Conservation (phyloP, 257 asterid species). For the Gentiana macrophylla region DNA sequence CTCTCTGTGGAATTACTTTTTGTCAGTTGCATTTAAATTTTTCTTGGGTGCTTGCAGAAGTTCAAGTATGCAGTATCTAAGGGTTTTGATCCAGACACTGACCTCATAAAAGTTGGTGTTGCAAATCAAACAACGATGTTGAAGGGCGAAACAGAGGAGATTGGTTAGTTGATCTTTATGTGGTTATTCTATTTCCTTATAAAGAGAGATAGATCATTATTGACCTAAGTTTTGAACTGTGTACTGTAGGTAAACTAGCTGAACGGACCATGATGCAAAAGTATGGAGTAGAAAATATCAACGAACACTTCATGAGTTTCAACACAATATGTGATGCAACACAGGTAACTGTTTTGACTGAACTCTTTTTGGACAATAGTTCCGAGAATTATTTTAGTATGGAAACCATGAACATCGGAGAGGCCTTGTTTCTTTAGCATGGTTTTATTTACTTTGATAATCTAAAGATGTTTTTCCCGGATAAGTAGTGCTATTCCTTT, state of each 20-base stretch:
- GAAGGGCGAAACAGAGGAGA: constrained; percentile 98
- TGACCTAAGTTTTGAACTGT: constrained; percentile 7
- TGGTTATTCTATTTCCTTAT: constrained; percentile 7
- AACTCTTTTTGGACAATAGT: too few relatives aligned
- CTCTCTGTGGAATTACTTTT: not conserved
- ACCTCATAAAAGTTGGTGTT: constrained; percentile 80
- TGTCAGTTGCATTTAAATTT: constrained; percentile 14
- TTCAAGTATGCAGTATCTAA: constrained; percentile 69
- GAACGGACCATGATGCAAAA: constrained; percentile 88
- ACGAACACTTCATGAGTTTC: constrained; percentile 84
- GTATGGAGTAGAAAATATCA: constrained; percentile 77
- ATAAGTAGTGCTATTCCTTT: too few relatives aligned
- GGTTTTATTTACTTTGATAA: too few relatives aligned
- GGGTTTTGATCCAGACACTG: constrained; percentile 86
- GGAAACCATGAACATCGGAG: too few relatives aligned
- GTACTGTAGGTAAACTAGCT: constrained; percentile 31
- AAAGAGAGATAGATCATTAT: not conserved
- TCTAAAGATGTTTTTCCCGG: too few relatives aligned
- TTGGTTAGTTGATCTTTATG: constrained; percentile 39
- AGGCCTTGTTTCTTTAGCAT: too few relatives aligned
- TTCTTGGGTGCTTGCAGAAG: constrained; percentile 47
- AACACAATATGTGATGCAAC: constrained; percentile 99
- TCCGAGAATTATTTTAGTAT: too few relatives aligned
- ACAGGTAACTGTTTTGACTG: constrained; percentile 40
- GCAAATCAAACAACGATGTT: constrained; percentile 99